A percentile compares a stretch with the other conserved stretches of the same genome.
These are phyloP conservation scores for Blepharisma japonicum DNA, from an alignment of 73 alveolate genomes.

Conservation along the genomic window DNA sequence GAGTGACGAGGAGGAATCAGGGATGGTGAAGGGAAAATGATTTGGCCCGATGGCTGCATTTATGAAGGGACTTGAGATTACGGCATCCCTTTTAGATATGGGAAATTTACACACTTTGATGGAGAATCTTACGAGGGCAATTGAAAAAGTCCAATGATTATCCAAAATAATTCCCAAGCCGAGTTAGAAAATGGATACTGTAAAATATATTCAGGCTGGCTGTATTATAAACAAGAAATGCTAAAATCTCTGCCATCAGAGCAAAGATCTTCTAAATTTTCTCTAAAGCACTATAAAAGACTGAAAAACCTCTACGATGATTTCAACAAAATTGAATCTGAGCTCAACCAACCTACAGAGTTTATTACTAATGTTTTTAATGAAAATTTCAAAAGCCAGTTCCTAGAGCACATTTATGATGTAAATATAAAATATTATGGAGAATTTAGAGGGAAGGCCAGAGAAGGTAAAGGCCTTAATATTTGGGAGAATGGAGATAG, in stretches of 20 bases:
- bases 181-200: neutral
- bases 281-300: no score
- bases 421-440: no score
- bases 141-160: conserved; percentile 43
- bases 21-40: conserved; percentile 45
- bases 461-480: conserved; percentile 54
- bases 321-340: no score
- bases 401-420: no score
- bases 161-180: no score
- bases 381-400: no score
- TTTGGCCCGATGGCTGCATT: conserved; percentile 61
- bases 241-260: neutral
- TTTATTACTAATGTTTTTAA: no score
- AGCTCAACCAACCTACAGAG: no score
- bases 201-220: conserved; percentile 10
- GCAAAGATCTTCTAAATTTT: no score
- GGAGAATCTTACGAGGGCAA: conserved; percentile 58
- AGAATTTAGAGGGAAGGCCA: no score
- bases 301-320: no score
- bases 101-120: conserved; percentile 55
- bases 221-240: neutral
- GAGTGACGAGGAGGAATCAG: conserved; percentile 51
- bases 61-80: conserved; percentile 45
- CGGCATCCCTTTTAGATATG: conserved; percentile 63
- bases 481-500: conserved; percentile 55